Evolutionary conservation across 2,329 filamentous ascomycete genomes (phyloP).

Genomic region (Chaetomium strumarium): DNA sequence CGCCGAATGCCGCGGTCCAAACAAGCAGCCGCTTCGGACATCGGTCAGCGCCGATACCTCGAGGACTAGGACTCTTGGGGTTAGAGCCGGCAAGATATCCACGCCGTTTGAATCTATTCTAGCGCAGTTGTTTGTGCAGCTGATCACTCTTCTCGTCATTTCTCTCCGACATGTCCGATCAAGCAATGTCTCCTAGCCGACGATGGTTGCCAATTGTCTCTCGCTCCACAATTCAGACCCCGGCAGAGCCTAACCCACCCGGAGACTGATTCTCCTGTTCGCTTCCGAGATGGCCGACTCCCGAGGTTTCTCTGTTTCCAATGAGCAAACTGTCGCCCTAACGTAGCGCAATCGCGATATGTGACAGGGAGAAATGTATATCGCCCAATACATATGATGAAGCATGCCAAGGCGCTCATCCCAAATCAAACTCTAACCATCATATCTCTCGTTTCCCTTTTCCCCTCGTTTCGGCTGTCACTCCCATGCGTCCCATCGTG

Average conservation of each 20-base stretch:
- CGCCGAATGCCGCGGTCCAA: no score
- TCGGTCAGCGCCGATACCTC: no score
- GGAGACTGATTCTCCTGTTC: not conserved
- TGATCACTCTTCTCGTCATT: not conserved
- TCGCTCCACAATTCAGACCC: not conserved
- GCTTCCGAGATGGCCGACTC: constrained; percentile 1
- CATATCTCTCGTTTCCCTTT: no score
- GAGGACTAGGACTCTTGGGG: no score
- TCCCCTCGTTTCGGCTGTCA: not conserved
- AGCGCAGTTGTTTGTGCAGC: not conserved
- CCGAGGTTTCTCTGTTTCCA: not conserved
- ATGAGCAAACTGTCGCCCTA: not conserved
- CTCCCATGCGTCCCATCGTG: no score
- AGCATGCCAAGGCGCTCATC: not conserved
- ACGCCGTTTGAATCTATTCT: not conserved
- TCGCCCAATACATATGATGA: not conserved
- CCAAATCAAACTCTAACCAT: no score
- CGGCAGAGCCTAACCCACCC: not conserved
- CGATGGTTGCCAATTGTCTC: not conserved
- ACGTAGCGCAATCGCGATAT: not conserved
- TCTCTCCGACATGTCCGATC: not conserved
- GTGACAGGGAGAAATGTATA: no score
- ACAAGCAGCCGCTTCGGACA: no score
- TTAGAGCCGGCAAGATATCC: not conserved
- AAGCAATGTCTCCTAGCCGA: not conserved